Evolutionary conservation across 164 flowering plant genomes (phyloP).

Genomic region (Malania oleifera): DNA sequence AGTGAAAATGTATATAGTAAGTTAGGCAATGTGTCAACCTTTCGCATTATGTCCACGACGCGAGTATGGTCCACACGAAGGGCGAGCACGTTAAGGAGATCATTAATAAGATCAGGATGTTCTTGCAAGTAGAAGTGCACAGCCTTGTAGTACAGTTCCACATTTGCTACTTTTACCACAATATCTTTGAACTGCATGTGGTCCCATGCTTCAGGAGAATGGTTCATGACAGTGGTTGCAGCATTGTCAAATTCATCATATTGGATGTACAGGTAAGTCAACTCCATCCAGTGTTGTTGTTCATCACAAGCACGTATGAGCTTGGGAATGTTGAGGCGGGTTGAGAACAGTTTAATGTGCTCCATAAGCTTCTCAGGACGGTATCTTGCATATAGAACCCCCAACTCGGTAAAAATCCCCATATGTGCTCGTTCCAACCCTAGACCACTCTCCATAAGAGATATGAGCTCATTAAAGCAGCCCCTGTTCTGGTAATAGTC

Average conservation of each 20-base stretch:
- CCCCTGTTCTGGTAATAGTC: constrained; percentile 95
- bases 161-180: constrained; percentile 90
- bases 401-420: constrained; percentile 98
- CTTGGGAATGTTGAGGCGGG: constrained; percentile 94
- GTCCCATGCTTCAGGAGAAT: constrained; percentile 99
- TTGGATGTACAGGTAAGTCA: constrained; percentile 89
- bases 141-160: constrained; percentile 95
- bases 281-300: constrained; percentile 98
- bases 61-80: constrained; percentile 93
- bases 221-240: constrained; percentile 95
- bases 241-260: constrained; percentile 99
- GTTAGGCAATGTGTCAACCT: no score
- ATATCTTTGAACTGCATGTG: constrained; percentile 99
- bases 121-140: constrained; percentile 98
- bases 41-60: constrained; percentile 97
- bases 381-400: constrained; percentile 96
- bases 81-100: constrained; percentile 89
- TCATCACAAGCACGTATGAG: constrained; percentile 97
- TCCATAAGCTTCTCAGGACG: constrained; percentile 99
- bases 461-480: constrained; percentile 86
- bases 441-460: constrained; percentile 97
- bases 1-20: no score
- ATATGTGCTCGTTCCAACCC: constrained; percentile 99
- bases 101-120: constrained; percentile 95
- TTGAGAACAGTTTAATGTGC: constrained; percentile 90